Evolutionary conservation across 805 yeast genomes (phyloP).

Genomic region (Starmerella powellii): DNA sequence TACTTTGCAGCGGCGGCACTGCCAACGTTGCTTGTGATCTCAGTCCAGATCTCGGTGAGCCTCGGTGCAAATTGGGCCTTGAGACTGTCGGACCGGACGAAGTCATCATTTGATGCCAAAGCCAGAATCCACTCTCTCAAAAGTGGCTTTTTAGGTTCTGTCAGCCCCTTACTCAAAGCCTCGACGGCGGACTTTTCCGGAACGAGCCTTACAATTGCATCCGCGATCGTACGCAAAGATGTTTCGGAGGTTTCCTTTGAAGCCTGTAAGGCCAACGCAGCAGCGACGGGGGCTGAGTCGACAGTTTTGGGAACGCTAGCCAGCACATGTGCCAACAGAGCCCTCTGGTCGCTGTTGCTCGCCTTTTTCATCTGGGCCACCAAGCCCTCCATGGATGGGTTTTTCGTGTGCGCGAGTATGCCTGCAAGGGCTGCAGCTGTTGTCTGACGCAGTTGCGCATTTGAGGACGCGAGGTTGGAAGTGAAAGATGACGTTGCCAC

Average conservation of each 20-base stretch:
- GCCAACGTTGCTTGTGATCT: conserved; percentile 14
- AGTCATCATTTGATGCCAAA: conserved; percentile 30
- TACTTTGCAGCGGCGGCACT: conserved; percentile 24
- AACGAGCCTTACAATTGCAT: conserved; percentile 33
- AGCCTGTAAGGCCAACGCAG: conserved; percentile 40
- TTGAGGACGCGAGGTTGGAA: conserved; percentile 55
- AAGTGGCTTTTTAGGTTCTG: conserved; percentile 50
- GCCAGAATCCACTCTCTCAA: conserved; percentile 55
- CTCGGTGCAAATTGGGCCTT: conserved; percentile 19
- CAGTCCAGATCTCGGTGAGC: conserved; percentile 11
- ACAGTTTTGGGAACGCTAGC: conserved; percentile 14
- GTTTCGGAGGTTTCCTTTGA: conserved; percentile 66
- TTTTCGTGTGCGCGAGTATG: conserved; percentile 26
- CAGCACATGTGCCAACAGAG: conserved; percentile 39
- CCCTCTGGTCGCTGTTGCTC: conserved; percentile 55
- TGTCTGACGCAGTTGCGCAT: conserved; percentile 46
- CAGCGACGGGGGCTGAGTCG: conserved; percentile 27
- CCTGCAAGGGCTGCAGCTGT: conserved; percentile 33
- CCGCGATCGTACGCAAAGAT: conserved; percentile 40
- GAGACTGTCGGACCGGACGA: conserved; percentile 23
- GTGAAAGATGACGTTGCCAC: conserved; percentile 37
- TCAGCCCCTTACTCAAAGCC: conserved; percentile 44
- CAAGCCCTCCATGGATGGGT: conserved; percentile 40
- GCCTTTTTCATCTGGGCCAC: conserved; percentile 47
- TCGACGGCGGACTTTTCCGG: conserved; percentile 15